Evolutionary conservation across 2,329 filamentous ascomycete species (phyloP), one percentile per base, ranked within the genome.

Genomic region (Claviceps digitariae): DNA sequence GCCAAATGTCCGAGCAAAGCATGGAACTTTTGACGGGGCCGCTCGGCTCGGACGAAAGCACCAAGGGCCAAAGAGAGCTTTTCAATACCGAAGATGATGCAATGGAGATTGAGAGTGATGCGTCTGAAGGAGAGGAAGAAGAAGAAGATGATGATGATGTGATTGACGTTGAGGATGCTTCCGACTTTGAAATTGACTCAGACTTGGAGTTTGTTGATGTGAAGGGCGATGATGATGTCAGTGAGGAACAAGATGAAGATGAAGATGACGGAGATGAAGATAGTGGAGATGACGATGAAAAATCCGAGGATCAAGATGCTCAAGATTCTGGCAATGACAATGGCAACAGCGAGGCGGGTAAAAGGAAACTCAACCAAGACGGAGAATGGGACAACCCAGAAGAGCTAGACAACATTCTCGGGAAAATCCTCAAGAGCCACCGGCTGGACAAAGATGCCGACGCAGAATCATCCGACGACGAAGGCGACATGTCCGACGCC

Each of bases 401-500:
- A 55, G 72, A 75, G 27, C 63, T 94, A 60, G 84, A 95, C 60
- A 81, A 83, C 43, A 84, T 88, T 53, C 79, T 96, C 29, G 86
- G 86, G 2, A 78, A 83, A 58, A 86, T 90, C 2, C 79, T 95
- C 2, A 83, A 87, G 43, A 90, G 84, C 52, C 84, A 85, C 56
- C 71, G 73, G 8, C 70, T 81, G 23, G 79, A 84, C 63, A 78
- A 82, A 52, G 78, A 82, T 56, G 70, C 68, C 17, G 73, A 76
- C 1, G 77, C 76, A 1, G 76, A 77, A 2, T 73, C 73, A 1
- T 78, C 75, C 1, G 81, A 81, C 31, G 78, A 78, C 10, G 85
- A 86, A 55, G 82, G 79, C 2, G 88, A 95, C 68, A 95, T 98
- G 90, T 86, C 89, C 56, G 91, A 97, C 69, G 90, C 91, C 20